Evolutionary conservation across 2,329 filamentous ascomycete genomes (phyloP).

Genomic region (Elsinoe arachidis): DNA sequence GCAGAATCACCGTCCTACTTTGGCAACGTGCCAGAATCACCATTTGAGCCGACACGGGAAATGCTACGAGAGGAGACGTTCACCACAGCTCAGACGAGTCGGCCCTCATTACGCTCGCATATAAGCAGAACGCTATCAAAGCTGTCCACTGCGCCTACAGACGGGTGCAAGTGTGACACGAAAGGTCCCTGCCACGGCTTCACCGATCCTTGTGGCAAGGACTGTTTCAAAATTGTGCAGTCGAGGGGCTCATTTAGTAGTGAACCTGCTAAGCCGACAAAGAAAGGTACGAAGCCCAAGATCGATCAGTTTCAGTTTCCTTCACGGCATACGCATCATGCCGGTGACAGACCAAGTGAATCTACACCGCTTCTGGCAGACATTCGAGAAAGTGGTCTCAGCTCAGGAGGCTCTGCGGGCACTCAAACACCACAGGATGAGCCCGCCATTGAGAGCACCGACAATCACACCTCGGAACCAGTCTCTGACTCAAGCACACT

Average conservation of each 20-base stretch:
- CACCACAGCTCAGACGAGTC: constrained; percentile 13
- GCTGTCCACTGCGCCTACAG: constrained; percentile 38
- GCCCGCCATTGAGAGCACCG: not conserved
- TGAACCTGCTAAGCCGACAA: constrained; percentile 2
- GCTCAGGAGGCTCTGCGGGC: not conserved
- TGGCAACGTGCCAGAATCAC: constrained; percentile 13
- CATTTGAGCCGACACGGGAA: constrained; percentile 6
- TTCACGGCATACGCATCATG: constrained; percentile 15
- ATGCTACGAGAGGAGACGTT: constrained; percentile 4
- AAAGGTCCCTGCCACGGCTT: constrained; percentile 53
- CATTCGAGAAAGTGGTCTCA: constrained; percentile 16
- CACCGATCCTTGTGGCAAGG: constrained; percentile 52
- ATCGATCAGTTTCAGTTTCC: constrained; percentile 14
- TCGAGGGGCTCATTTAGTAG: constrained; percentile 26
- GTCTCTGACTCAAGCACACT: constrained; percentile 9
- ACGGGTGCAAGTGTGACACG: constrained; percentile 42
- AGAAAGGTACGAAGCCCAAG: not conserved
- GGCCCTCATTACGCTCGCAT: constrained; percentile 35
- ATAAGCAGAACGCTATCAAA: constrained; percentile 39
- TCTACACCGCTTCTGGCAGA: constrained; percentile 24
- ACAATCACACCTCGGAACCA: not conserved
- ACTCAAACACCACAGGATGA: not conserved
- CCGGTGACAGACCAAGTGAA: constrained; percentile 15
- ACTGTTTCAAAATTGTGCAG: constrained; percentile 48
- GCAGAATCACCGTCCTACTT: constrained; percentile 8